These are phyloP conservation scores for Aureobasidium vineae DNA, from an alignment of 2,329 filamentous ascomycete species.

Conservation along the genomic window DNA sequence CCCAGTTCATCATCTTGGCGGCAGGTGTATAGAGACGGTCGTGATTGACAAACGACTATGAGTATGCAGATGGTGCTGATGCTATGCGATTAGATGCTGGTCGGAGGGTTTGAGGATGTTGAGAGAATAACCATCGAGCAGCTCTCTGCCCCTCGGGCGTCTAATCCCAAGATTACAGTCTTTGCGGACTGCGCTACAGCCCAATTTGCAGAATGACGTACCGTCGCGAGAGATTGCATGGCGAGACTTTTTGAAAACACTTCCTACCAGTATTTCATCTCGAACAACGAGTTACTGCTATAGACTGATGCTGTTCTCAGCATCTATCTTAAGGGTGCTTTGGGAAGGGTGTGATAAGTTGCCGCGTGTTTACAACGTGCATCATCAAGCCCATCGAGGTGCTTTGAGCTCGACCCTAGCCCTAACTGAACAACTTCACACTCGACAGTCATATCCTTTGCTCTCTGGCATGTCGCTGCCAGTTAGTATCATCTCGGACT, in stretches of 20 bases:
- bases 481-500: not conserved
- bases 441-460: not conserved
- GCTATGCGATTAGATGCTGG: not conserved
- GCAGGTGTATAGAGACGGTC: not conserved
- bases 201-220: conserved; percentile 21
- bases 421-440: not conserved
- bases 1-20: conserved; percentile 82
- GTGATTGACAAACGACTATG: not conserved
- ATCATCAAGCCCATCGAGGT: conserved; percentile 9
- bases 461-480: not conserved
- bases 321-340: not conserved
- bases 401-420: not conserved
- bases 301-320: not conserved
- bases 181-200: conserved; percentile 3
- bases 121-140: not conserved
- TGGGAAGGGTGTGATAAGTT: not conserved
- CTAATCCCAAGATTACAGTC: conserved; percentile 14
- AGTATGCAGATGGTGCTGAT: not conserved
- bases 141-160: conserved; percentile 17
- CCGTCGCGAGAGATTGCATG: conserved; percentile 10
- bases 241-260: not conserved
- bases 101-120: not conserved
- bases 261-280: not conserved
- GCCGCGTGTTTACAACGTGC: not conserved
- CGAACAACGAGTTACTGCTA: not conserved